Conservation (phyloP, 2,329 filamentous ascomycete species). For the Botryotinia narcissicola region DNA sequence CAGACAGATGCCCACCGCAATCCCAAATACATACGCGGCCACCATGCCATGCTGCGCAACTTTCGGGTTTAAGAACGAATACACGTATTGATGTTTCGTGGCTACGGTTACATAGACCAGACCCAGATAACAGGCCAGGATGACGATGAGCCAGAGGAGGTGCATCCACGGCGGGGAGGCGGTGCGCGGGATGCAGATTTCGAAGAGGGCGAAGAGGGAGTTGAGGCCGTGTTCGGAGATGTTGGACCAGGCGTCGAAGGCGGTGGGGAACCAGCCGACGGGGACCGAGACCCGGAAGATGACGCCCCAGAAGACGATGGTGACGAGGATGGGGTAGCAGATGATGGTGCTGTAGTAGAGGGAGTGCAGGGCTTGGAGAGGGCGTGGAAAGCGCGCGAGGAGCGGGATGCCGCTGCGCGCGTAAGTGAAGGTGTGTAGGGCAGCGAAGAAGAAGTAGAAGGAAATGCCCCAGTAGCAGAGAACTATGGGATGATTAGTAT, state of each 20-base stretch:
- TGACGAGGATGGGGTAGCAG: slow-evolving; percentile 66
- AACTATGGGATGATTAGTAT: slow-evolving; percentile 23
- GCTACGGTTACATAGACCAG: slow-evolving; percentile 72
- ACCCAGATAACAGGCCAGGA: slow-evolving; percentile 69
- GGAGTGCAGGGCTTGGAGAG: slow-evolving; percentile 62
- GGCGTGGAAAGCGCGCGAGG: slow-evolving; percentile 57
- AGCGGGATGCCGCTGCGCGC: slow-evolving; percentile 54
- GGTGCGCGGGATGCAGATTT: slow-evolving; percentile 68
- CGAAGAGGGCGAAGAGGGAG: slow-evolving; percentile 69
- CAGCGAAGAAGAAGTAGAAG: slow-evolving; percentile 71
- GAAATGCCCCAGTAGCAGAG: slow-evolving; percentile 75
- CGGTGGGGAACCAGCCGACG: slow-evolving; percentile 40
- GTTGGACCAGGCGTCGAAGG: slow-evolving; percentile 62
- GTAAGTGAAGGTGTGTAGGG: slow-evolving; percentile 69
- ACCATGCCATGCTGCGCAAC: slow-evolving; percentile 27
- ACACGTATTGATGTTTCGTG: slow-evolving; percentile 72
- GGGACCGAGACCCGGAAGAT: slow-evolving; percentile 49
- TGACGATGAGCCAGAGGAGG: slow-evolving; percentile 63
- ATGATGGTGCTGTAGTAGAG: slow-evolving; percentile 62
- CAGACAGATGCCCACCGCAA: slow-evolving; percentile 32
- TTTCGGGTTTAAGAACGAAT: slow-evolving; percentile 69
- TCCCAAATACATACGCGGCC: slow-evolving; percentile 34
- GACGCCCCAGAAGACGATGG: slow-evolving; percentile 67
- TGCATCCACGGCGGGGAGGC: slow-evolving; percentile 62
- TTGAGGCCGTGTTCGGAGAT: slow-evolving; percentile 76